A percentile compares a stretch with the other conserved stretches of the same genome.
Evolutionary conservation across 768 basidiomycete species (phyloP).

Genomic region (Russula sp.): DNA sequence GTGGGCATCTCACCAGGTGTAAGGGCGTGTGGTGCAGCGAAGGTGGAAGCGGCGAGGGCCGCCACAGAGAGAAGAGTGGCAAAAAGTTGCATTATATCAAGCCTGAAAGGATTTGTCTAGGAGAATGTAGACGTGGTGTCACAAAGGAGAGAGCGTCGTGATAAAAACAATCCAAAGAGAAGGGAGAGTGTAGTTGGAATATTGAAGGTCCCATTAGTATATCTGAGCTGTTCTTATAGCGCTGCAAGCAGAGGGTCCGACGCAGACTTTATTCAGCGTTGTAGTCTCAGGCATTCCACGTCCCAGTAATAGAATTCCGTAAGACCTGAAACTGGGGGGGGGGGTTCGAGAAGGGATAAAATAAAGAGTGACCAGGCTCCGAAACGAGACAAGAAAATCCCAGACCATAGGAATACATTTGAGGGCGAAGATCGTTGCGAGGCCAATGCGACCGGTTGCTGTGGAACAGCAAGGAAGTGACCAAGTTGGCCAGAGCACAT

Average conservation of each 20-base stretch:
- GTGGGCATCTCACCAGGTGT: background rate
- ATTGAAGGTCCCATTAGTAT: background rate
- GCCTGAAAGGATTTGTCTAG: background rate
- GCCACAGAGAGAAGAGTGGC: slow-evolving; percentile 40
- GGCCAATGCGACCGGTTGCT: too few species aligned
- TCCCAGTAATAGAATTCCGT: background rate
- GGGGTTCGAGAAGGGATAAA: background rate
- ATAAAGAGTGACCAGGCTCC: background rate
- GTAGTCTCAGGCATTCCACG: background rate
- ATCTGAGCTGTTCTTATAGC: background rate
- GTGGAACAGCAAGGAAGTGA: too few species aligned
- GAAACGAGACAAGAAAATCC: too few species aligned
- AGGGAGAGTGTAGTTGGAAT: slow-evolving; percentile 11
- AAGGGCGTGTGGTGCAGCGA: background rate
- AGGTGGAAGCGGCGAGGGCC: slow-evolving; percentile 30
- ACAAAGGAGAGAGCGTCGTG: slow-evolving; percentile 10
- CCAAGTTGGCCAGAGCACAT: too few species aligned
- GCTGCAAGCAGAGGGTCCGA: background rate
- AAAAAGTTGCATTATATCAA: slow-evolving; percentile 36
- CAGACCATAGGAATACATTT: too few species aligned
- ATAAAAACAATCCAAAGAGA: slow-evolving; percentile 11
- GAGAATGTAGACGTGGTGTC: slow-evolving; percentile 22
- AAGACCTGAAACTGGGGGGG: background rate
- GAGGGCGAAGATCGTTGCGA: too few species aligned
- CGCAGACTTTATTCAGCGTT: background rate